These are phyloP conservation scores for Cynara cardunculus DNA, from an alignment of 129 eudicot species.

Conservation along the genomic window DNA sequence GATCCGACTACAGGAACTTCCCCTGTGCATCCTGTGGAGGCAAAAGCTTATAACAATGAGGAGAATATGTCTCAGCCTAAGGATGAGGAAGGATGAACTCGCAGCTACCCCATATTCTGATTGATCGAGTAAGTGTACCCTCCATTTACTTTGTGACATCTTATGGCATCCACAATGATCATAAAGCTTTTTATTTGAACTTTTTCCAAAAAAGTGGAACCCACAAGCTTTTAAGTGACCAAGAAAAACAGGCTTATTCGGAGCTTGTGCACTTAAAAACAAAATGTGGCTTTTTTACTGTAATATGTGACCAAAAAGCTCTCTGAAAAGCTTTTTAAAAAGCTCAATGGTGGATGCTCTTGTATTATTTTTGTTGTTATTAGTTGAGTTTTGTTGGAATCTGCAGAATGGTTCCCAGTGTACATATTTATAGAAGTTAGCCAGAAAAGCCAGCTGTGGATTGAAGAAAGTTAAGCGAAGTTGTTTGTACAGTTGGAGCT, in stretches of 20 bases:
- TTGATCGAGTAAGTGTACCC: conserved; percentile 9
- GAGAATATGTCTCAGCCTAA: conserved; percentile 1
- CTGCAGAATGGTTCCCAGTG: conserved; percentile 22
- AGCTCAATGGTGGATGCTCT: neutral
- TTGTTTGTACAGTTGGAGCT: conserved; percentile 23
- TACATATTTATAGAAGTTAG: conserved; percentile 20
- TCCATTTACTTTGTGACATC: neutral
- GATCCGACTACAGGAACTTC: conserved; percentile 24
- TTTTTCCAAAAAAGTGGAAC: neutral
- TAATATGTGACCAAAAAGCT: neutral
- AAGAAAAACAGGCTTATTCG: neutral
- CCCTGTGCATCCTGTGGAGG: conserved; percentile 26
- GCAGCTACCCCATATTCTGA: neutral
- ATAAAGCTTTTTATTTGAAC: neutral
- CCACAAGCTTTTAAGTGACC: too few species aligned
- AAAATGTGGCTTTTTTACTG: neutral
- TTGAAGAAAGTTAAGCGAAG: neutral
- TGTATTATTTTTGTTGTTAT: neutral
- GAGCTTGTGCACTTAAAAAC: neutral
- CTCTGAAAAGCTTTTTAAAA: neutral
- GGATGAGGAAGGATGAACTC: conserved; percentile 32
- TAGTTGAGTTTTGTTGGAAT: neutral
- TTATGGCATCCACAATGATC: neutral
- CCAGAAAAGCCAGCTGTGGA: neutral
- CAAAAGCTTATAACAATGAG: conserved; percentile 14